phyloP scores from a whole-genome alignment of 2,329 filamentous ascomycete species.

The Botrytis hyacinthi region DNA sequence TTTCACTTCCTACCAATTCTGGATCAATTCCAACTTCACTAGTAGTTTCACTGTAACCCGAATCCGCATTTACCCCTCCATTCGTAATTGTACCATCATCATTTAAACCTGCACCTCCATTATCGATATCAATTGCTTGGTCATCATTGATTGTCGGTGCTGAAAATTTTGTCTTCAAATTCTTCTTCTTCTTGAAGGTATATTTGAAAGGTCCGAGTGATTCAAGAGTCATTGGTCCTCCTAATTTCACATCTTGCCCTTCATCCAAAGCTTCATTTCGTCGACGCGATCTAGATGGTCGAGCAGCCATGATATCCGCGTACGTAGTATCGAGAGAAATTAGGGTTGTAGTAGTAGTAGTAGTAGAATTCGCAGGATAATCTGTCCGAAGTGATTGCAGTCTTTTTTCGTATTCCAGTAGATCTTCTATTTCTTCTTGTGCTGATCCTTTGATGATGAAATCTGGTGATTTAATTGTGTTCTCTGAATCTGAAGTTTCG shows the following conservation, averaged over 20 bases:
- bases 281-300: slow-evolving; percentile 14
- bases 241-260: slow-evolving; percentile 12
- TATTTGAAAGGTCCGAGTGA: slow-evolving; percentile 25
- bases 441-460: slow-evolving; percentile 19
- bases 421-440: slow-evolving; percentile 22
- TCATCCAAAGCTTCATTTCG: slow-evolving; percentile 14
- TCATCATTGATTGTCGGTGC: background rate
- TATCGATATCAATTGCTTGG: background rate
- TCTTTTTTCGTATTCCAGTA: slow-evolving; percentile 14
- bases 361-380: background rate
- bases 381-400: background rate
- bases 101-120: background rate
- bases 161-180: slow-evolving; percentile 13
- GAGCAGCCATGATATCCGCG: slow-evolving; percentile 24
- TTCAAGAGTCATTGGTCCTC: slow-evolving; percentile 22
- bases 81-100: background rate
- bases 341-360: background rate
- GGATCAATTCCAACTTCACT: slow-evolving; percentile 12
- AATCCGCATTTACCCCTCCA: background rate
- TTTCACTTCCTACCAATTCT: slow-evolving; percentile 17
- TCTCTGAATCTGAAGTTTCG: background rate
- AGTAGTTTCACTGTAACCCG: slow-evolving; percentile 4
- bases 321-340: slow-evolving; percentile 10
- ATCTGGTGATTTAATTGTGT: background rate
- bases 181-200: slow-evolving; percentile 24